A percentile compares a stretch with the other conserved stretches of the same genome.
phyloP scores from a whole-genome alignment of 345 rosid species.

The Salix dunnii region DNA sequence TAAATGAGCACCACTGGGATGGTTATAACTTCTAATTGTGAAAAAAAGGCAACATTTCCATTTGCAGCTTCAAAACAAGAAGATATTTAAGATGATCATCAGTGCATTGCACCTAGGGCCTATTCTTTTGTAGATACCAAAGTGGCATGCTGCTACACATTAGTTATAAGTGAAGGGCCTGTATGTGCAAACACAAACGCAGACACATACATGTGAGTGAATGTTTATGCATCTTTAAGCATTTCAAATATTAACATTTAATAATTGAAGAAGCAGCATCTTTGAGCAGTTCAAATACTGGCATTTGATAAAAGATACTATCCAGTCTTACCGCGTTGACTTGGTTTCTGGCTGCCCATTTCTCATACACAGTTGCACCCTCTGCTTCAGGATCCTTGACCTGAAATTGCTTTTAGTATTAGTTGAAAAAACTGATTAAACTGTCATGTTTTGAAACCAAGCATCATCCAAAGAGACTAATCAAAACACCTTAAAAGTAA shows the following conservation, averaged over 20 bases:
- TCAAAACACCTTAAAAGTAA: slow-evolving; percentile 8
- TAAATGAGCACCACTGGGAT: not conserved
- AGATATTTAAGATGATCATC: not conserved
- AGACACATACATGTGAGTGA: not conserved
- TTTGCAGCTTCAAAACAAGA: not conserved
- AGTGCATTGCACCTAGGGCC: not conserved
- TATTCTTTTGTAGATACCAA: not conserved
- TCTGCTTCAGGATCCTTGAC: slow-evolving; percentile 71
- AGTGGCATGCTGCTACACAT: not conserved
- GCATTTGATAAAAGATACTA: not conserved
- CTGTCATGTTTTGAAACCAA: not conserved
- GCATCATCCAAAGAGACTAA: not conserved
- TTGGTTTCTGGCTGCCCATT: slow-evolving; percentile 49
- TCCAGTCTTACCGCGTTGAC: slow-evolving; percentile 37
- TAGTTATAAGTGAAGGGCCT: not conserved
- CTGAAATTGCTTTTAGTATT: slow-evolving; percentile 29
- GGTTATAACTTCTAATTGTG: not conserved
- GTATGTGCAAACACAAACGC: not conserved
- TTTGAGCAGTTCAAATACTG: not conserved
- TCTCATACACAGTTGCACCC: slow-evolving; percentile 55
- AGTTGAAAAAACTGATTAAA: slow-evolving; percentile 1
- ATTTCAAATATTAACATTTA: not conserved
- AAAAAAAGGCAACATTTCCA: not conserved
- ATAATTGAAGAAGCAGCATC: not conserved
- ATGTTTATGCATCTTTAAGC: not conserved